phyloP scores from a whole-genome alignment of 257 asterid species.

The Datura wrightii region DNA sequence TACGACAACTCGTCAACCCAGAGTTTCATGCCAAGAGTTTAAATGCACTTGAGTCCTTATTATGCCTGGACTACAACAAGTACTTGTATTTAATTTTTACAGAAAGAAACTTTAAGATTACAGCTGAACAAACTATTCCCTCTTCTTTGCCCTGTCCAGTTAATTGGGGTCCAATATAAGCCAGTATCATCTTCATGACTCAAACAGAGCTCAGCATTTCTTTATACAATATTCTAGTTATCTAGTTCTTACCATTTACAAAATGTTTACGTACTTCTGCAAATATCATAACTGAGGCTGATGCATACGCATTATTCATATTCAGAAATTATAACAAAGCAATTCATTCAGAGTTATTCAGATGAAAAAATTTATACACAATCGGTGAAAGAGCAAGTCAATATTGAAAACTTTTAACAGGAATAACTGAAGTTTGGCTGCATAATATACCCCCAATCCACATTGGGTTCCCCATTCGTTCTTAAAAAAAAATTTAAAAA shows the following conservation, averaged over 20 bases:
- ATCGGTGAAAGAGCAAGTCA: slow-evolving; percentile 21
- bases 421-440: neutral
- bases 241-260: neutral
- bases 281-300: neutral
- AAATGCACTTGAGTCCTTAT: neutral
- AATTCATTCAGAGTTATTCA: neutral
- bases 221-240: neutral
- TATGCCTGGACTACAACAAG: slow-evolving; percentile 16
- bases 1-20: neutral
- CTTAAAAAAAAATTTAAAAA: neutral
- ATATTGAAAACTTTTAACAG: neutral
- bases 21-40: slow-evolving; percentile 4
- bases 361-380: slow-evolving; percentile 1
- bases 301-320: neutral
- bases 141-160: slow-evolving; percentile 12
- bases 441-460: neutral
- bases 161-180: neutral
- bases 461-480: neutral
- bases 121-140: neutral
- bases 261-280: neutral
- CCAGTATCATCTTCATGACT: neutral
- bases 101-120: neutral
- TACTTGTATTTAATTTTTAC: neutral
- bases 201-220: slow-evolving; percentile 22
- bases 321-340: neutral